A percentile compares a stretch with the other conserved stretches of the same genome.
Evolutionary conservation across 805 yeast genomes (phyloP).

Genomic region (Candida chauliodis): DNA sequence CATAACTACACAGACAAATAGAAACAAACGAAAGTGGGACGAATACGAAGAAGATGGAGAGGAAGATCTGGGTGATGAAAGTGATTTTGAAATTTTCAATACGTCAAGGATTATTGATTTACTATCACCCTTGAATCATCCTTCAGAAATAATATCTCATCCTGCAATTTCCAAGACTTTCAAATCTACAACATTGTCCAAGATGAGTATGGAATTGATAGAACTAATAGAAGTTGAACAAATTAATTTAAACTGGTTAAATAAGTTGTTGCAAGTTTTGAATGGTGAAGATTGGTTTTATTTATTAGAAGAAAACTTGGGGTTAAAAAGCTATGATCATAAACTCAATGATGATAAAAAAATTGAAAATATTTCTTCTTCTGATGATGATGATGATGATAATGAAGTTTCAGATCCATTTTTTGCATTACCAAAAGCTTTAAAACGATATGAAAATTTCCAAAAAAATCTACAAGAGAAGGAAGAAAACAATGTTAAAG

Average conservation of each 20-base stretch:
- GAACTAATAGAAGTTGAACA: constrained; percentile 82
- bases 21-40: constrained; percentile 36
- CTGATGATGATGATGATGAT: constrained; percentile 8
- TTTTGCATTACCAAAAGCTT: constrained; percentile 54
- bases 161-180: constrained; percentile 68
- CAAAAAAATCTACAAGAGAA: constrained; percentile 18
- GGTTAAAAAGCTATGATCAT: constrained; percentile 69
- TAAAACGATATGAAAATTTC: constrained; percentile 27
- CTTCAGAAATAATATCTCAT: constrained; percentile 72
- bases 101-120: constrained; percentile 40
- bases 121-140: constrained; percentile 74
- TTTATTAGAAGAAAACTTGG: constrained; percentile 59
- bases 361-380: constrained; percentile 18
- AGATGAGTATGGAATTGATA: constrained; percentile 67
- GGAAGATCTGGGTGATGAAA: constrained; percentile 14
- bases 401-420: constrained; percentile 30
- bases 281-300: constrained; percentile 83
- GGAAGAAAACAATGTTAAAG: constrained; percentile 59
- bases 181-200: constrained; percentile 46
- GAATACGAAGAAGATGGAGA: constrained; percentile 9
- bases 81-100: constrained; percentile 23
- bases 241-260: constrained; percentile 64
- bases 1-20: constrained; percentile 24
- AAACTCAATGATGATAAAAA: constrained; percentile 33
- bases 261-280: constrained; percentile 70